phyloP scores from a whole-genome alignment of 371 early-diverging fungal genomes.

The Apophysomyces ossiformis region DNA sequence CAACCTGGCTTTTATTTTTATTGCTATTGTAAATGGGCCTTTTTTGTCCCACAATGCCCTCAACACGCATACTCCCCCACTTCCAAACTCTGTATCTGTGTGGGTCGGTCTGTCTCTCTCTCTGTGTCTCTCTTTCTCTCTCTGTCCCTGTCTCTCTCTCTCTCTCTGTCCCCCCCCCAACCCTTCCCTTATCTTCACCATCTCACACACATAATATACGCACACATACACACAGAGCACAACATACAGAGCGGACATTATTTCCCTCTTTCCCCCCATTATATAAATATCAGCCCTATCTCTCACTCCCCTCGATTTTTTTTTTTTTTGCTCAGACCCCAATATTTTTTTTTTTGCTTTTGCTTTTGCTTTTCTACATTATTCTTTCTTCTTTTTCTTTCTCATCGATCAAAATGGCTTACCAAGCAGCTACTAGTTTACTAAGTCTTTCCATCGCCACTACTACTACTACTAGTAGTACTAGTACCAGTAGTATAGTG shows the following conservation, averaged over 20 bases:
- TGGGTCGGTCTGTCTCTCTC: background rate
- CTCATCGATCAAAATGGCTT: background rate
- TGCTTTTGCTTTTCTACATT: background rate
- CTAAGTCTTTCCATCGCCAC: slow-evolving; percentile 2
- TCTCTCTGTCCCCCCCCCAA: background rate
- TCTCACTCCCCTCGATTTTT: slow-evolving; percentile 2
- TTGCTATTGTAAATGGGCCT: slow-evolving; percentile 8
- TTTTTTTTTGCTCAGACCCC: background rate
- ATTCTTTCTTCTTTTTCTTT: slow-evolving; percentile 2
- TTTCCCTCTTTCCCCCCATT: background rate
- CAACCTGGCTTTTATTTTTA: background rate
- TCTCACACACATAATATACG: background rate
- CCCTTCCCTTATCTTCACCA: background rate
- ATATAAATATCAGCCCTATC: slow-evolving; percentile 1
- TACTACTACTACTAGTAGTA: slow-evolving; percentile 9
- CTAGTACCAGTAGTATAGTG: background rate
- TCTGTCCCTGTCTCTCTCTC: background rate
- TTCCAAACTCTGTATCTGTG: no score
- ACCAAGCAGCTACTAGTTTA: background rate
- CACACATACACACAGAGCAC: no score
- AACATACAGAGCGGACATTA: background rate
- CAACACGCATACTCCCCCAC: background rate
- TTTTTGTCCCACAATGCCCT: slow-evolving; percentile 9
- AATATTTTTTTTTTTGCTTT: background rate
- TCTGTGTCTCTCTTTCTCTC: slow-evolving; percentile 4